Evolutionary conservation across 257 asterid species (phyloP).

Genomic region (Leptodermis oblonga): DNA sequence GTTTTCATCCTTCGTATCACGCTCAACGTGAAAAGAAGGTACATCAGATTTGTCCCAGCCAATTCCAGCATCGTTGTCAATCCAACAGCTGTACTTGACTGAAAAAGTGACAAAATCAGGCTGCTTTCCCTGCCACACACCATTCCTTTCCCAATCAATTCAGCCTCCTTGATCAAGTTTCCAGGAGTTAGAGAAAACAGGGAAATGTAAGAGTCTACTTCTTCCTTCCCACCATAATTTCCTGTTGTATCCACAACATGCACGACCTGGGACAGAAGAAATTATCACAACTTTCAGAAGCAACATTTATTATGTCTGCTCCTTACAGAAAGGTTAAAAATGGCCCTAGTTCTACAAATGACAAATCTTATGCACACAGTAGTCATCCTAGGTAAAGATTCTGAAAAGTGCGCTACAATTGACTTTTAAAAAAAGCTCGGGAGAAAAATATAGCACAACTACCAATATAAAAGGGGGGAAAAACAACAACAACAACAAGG

Average conservation of each 20-base stretch:
- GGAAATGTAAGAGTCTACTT: slow-evolving; percentile 58
- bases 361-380: not conserved
- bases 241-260: slow-evolving; percentile 72
- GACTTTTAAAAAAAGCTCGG: not conserved
- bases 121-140: slow-evolving; percentile 60
- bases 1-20: slow-evolving; percentile 43
- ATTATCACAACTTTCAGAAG: not conserved
- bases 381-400: not conserved
- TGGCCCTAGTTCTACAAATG: not conserved
- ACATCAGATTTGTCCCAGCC: slow-evolving; percentile 75
- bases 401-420: not conserved
- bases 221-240: slow-evolving; percentile 28
- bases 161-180: slow-evolving; percentile 62
- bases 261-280: slow-evolving; percentile 52
- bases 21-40: slow-evolving; percentile 55
- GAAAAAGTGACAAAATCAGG: slow-evolving; percentile 79
- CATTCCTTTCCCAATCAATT: slow-evolving; percentile 65
- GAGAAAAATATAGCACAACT: not conserved
- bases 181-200: slow-evolving; percentile 88
- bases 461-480: not conserved
- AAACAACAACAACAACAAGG: too few species aligned
- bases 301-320: not conserved
- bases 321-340: not conserved
- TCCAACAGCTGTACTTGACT: slow-evolving; percentile 80
- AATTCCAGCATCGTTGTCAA: slow-evolving; percentile 28